phyloP scores from a whole-genome alignment of 805 yeast species.

The Candida chauliodis region DNA sequence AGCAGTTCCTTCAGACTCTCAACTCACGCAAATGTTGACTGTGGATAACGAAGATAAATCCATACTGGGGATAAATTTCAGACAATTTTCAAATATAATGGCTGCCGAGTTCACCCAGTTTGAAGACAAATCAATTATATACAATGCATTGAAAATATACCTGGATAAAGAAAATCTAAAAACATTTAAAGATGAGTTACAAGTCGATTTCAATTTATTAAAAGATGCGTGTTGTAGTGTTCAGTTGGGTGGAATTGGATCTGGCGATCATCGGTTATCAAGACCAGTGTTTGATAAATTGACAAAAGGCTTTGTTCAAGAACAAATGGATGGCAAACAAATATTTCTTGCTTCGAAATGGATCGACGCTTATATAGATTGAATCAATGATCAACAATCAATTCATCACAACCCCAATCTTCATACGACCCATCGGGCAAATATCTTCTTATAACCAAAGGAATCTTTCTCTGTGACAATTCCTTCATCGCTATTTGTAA shows the following conservation, averaged over 20 bases:
- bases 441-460: conserved; percentile 91
- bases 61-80: conserved; percentile 49
- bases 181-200: conserved; percentile 28
- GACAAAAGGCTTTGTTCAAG: conserved; percentile 53
- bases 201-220: conserved; percentile 47
- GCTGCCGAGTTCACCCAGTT: conserved; percentile 51
- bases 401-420: conserved; percentile 99
- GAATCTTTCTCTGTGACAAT: conserved; percentile 89
- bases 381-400: conserved; percentile 85
- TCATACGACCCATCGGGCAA: conserved; percentile 96
- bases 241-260: conserved; percentile 43
- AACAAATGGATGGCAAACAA: conserved; percentile 54
- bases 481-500: conserved; percentile 97
- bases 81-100: conserved; percentile 63
- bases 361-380: conserved; percentile 49
- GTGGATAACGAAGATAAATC: conserved; percentile 14
- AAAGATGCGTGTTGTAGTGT: conserved; percentile 45
- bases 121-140: conserved; percentile 48
- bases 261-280: conserved; percentile 43
- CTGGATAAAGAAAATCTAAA: conserved; percentile 16
- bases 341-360: conserved; percentile 62
- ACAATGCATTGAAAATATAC: conserved; percentile 59
- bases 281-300: conserved; percentile 47
- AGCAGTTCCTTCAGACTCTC: conserved; percentile 37
- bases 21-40: conserved; percentile 49